Evolutionary conservation across 1,284 basidiomycete species (phyloP).

Genomic region (Microbotryum scabiosae): DNA sequence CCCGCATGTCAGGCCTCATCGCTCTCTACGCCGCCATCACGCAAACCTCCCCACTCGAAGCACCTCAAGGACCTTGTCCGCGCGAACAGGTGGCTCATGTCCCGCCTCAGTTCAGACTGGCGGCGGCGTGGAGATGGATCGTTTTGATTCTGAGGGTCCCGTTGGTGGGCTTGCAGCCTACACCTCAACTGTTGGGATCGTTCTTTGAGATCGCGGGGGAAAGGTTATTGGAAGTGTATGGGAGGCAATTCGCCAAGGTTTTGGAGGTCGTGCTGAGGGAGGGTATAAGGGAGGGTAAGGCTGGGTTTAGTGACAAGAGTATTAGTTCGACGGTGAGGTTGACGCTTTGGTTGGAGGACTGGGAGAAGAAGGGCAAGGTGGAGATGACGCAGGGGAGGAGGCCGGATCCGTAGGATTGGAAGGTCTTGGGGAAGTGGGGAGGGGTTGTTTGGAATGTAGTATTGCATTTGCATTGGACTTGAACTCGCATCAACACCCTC

Average conservation of each 20-base stretch:
- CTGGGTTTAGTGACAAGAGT: conserved; percentile 24
- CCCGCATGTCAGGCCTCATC: conserved; percentile 71
- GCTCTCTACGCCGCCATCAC: conserved; percentile 81
- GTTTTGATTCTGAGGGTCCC: conserved; percentile 41
- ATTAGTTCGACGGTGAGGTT: conserved; percentile 31
- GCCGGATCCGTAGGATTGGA: conserved; percentile 21
- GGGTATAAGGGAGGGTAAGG: conserved; percentile 24
- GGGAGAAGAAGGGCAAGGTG: conserved; percentile 31
- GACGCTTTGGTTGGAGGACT: conserved; percentile 38
- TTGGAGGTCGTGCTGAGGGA: conserved; percentile 20
- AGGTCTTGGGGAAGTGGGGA: too few relatives aligned
- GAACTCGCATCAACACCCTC: too few relatives aligned
- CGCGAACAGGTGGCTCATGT: conserved; percentile 39
- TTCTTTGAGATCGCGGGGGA: conserved; percentile 65
- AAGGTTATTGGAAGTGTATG: conserved; percentile 56
- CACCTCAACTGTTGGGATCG: conserved; percentile 44
- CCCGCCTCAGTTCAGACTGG: conserved; percentile 54
- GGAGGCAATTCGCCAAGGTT: conserved; percentile 69
- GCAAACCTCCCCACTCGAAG: conserved; percentile 41
- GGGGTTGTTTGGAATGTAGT: too few relatives aligned
- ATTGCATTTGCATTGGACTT: too few relatives aligned
- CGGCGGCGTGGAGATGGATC: conserved; percentile 59
- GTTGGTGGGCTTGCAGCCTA: conserved; percentile 34
- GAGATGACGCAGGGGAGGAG: conserved; percentile 14
- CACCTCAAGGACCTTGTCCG: conserved; percentile 37